phyloP scores from a whole-genome alignment of 768 basidiomycete species.

The Sistotremastrum niveocremeum region DNA sequence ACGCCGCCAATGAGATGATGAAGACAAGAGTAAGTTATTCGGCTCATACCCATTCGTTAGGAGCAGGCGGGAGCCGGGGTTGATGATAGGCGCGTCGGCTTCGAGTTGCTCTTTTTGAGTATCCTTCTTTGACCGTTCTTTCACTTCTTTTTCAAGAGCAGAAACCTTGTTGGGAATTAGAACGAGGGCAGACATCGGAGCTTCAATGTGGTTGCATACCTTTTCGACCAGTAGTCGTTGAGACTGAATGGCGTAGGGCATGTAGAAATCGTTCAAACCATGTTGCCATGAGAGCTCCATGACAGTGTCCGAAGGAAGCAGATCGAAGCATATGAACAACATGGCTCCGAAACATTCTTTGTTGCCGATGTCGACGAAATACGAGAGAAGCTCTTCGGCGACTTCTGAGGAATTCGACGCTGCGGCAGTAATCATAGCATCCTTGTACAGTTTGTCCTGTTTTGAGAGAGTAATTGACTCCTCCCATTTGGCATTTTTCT shows the following conservation, averaged over 20 bases:
- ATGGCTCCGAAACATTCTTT: constrained; percentile 93
- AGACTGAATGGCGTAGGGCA: constrained; percentile 89
- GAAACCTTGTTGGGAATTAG: constrained; percentile 36
- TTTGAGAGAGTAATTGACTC: constrained; percentile 92
- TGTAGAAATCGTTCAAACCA: constrained; percentile 91
- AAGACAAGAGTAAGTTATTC: background rate
- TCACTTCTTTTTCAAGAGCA: constrained; percentile 77
- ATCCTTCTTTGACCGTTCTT: constrained; percentile 78
- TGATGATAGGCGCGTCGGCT: constrained; percentile 77
- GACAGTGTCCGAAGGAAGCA: constrained; percentile 84
- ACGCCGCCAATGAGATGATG: constrained; percentile 6
- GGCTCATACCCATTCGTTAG: constrained; percentile 48
- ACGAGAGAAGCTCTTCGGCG: constrained; percentile 86
- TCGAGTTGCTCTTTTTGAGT: constrained; percentile 82
- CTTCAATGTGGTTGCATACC: constrained; percentile 22
- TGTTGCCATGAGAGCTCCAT: constrained; percentile 96
- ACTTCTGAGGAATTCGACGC: constrained; percentile 76
- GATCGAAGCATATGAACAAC: constrained; percentile 88
- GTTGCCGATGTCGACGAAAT: constrained; percentile 98
- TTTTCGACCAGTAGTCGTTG: constrained; percentile 69
- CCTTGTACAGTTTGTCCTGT: constrained; percentile 94
- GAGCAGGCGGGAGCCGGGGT: constrained; percentile 51
- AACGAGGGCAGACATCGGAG: background rate
- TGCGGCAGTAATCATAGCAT: constrained; percentile 88
- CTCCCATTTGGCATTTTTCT: constrained; percentile 96